These are phyloP conservation scores for Globisporangium rhizosaccharum DNA, from an alignment of 352 stramenopile genomes.

Conservation along the genomic window DNA sequence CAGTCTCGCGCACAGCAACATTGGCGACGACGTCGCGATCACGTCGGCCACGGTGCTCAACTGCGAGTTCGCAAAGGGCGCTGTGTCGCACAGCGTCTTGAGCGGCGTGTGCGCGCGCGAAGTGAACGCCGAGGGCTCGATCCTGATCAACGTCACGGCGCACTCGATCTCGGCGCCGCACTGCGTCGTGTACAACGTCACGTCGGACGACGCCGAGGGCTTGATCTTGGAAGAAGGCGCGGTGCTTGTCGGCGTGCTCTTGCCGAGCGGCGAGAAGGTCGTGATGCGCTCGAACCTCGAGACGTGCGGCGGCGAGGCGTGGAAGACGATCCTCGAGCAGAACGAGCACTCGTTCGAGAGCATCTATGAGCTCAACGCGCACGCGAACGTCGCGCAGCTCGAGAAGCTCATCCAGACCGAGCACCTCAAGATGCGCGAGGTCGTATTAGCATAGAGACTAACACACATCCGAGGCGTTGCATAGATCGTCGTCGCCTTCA, in stretches of 20 bases:
- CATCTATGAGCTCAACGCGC: slow-evolving; percentile 92
- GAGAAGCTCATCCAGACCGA: slow-evolving; percentile 83
- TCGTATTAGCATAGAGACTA: slow-evolving; percentile 45
- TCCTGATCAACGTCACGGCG: slow-evolving; percentile 97
- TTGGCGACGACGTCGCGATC: slow-evolving; percentile 51
- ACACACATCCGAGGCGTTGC: neutral
- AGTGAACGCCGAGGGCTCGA: slow-evolving; percentile 92
- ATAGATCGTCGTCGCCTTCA: neutral
- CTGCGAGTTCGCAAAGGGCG: slow-evolving; percentile 61
- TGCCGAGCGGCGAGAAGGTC: slow-evolving; percentile 89
- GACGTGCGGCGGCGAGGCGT: slow-evolving; percentile 92
- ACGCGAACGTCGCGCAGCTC: slow-evolving; percentile 80
- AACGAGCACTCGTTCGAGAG: slow-evolving; percentile 95
- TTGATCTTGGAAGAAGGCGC: slow-evolving; percentile 91
- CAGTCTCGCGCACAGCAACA: slow-evolving; percentile 67
- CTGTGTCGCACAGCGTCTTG: slow-evolving; percentile 82
- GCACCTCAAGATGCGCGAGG: slow-evolving; percentile 70
- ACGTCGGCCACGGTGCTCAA: slow-evolving; percentile 74
- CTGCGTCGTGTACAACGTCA: slow-evolving; percentile 97
- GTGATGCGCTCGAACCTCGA: slow-evolving; percentile 90
- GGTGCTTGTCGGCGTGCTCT: slow-evolving; percentile 92
- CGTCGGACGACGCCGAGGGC: slow-evolving; percentile 85
- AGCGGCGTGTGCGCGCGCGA: slow-evolving; percentile 87
- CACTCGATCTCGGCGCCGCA: slow-evolving; percentile 93
- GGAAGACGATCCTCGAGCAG: slow-evolving; percentile 90